Base-by-base conservation (phyloP, 257 asterid species). In the Echites panduratus region DNA sequence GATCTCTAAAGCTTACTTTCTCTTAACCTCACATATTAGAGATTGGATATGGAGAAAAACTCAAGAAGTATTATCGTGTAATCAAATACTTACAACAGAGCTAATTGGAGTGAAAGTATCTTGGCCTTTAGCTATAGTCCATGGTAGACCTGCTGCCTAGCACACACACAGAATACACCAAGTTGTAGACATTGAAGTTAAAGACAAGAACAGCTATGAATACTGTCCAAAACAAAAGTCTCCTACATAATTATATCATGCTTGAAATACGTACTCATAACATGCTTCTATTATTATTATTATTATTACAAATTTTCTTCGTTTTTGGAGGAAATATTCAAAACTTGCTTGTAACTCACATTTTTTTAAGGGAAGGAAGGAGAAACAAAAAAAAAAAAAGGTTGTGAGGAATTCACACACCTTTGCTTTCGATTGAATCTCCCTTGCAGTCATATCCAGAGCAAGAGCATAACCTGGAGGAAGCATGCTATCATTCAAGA, bases 91-190 rank as follows among this genome's bases (percentile, higher is more conserved):
- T 85, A 95, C 99, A 65, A 95, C 82, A 66, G 93, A 83, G 88
- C 98, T 95, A 82, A 95, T 90, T 26, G 98, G 99, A 12, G 98
- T 92, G 90, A 92, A 95, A 77, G 99, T 95, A 79, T 95, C 99
- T 85, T 89, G 99, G 68, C 97, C 99, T 78, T 95, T 95, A 76
- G 99, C 93, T 75, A 87, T 79, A 73, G 97, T 88, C 99, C 99
- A 95, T n/a, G 98, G 98, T 77, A 95, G 97, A 75, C 99, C 99
- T 81, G 97, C 93, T 82, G 97, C 85, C 99, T 94, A 85, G 75
- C 75, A 83, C 68, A 79, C n/a, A 79, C n/a, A n/a, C n/a, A 76
- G 57, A 77, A 77, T 53, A 41, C 41, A 74, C 66, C 72, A 66
- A 32, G 70, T 77, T 63, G 79, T 47, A n/a, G 35, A 67, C 58